phyloP scores from a whole-genome alignment of 345 rosid species.

The Melaleuca alternifolia region DNA sequence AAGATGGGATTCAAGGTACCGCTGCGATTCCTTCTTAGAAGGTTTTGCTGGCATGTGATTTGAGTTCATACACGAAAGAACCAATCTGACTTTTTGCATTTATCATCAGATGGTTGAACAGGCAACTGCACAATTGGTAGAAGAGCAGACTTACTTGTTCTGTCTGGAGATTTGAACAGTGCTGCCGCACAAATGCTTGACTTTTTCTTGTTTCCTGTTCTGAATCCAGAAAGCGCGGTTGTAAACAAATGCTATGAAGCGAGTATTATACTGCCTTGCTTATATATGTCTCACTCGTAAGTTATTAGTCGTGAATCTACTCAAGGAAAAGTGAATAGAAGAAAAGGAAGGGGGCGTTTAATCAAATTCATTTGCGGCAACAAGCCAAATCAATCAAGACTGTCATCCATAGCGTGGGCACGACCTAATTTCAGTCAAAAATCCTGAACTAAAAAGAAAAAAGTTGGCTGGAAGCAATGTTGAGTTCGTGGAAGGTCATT shows the following conservation, averaged over 20 bases:
- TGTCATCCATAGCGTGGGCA: neutral
- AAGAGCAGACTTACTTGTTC: constrained; percentile 58
- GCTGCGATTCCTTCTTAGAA: neutral
- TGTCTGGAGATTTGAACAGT: constrained; percentile 14
- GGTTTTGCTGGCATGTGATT: neutral
- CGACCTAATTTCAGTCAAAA: neutral
- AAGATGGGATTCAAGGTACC: constrained; percentile 74
- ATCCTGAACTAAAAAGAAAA: neutral
- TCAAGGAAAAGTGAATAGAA: neutral
- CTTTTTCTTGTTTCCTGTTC: neutral
- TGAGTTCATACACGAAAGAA: neutral
- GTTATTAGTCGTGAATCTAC: neutral
- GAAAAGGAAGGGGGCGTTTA: neutral
- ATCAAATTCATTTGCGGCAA: neutral
- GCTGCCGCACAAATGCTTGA: neutral
- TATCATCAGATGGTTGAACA: constrained; percentile 47
- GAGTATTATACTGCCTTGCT: neutral
- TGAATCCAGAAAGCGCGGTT: neutral
- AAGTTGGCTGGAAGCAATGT: neutral
- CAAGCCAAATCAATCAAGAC: neutral
- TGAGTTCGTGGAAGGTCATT: neutral
- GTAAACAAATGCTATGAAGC: neutral
- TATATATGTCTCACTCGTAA: neutral
- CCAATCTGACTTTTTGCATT: neutral
- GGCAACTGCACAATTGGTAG: constrained; percentile 28